Conservation (phyloP, 176 grass and related monocot genomes). For the barley (Hordeum vulgare) region MorexV3_pseudomolecules_assembly NC_058523.1:20138763-20139262, state of each 20-base stretch:
- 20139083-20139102: constrained; percentile 24
- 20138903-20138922: constrained; percentile 63
- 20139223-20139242: neutral
- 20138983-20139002: constrained; percentile 49
- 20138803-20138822: no score
- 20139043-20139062: no score
- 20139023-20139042: neutral
- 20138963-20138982: constrained; percentile 31
- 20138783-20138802: no score
- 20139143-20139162: neutral
- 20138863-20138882: constrained; percentile 57
- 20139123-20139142: constrained; percentile 48
- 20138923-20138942: constrained; percentile 2
- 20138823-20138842: neutral
- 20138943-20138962: constrained; percentile 82
- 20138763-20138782: no score
- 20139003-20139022: constrained; percentile 47
- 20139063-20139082: neutral
- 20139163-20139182: neutral
- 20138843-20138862: constrained; percentile 38
- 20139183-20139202: neutral
- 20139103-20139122: constrained; percentile 68
- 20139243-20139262: constrained; percentile 26
- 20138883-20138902: constrained; percentile 38
- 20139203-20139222: neutral